Evolutionary conservation across 1,139 yeast species (phyloP).

Genomic region (Kodamaea derodonti): DNA sequence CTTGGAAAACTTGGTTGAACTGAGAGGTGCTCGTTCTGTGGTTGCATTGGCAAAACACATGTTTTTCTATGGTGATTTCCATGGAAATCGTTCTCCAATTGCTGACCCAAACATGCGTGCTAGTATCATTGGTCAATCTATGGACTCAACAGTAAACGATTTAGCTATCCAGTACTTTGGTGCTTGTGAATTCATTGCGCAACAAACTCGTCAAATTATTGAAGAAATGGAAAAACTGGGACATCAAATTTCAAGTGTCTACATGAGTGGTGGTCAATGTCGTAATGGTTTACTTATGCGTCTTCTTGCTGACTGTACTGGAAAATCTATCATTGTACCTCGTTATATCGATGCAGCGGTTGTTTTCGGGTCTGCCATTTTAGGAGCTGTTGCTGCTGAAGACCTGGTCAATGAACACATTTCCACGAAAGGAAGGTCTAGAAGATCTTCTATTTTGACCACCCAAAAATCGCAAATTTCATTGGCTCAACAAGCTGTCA

Average conservation of each 20-base stretch:
- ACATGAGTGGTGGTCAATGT: constrained; percentile 96
- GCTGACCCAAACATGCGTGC: constrained; percentile 95
- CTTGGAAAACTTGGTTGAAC: constrained; percentile 63
- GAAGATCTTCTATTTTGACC: constrained; percentile 35
- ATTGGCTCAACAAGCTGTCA: constrained; percentile 12
- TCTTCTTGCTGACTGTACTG: constrained; percentile 88
- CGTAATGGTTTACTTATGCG: constrained; percentile 86
- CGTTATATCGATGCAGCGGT: constrained; percentile 95
- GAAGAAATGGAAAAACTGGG: constrained; percentile 81
- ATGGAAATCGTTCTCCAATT: constrained; percentile 94
- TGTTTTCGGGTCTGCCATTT: constrained; percentile 89
- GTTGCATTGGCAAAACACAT: constrained; percentile 78
- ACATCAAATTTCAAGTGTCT: constrained; percentile 69
- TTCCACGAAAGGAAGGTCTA: constrained; percentile 31
- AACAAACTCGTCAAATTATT: constrained; percentile 92
- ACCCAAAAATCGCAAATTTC: constrained; percentile 29
- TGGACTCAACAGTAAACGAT: constrained; percentile 83
- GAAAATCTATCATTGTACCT: constrained; percentile 89
- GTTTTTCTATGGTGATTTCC: constrained; percentile 93
- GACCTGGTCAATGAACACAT: constrained; percentile 43
- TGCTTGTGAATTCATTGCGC: constrained; percentile 96
- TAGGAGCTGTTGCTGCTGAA: constrained; percentile 91
- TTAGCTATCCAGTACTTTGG: constrained; percentile 84
- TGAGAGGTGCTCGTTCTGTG: constrained; percentile 59
- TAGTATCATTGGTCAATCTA: constrained; percentile 85